Evolutionary conservation across 306 rosid genomes (phyloP).

Genomic region (Trichosanthes cucumerina): DNA sequence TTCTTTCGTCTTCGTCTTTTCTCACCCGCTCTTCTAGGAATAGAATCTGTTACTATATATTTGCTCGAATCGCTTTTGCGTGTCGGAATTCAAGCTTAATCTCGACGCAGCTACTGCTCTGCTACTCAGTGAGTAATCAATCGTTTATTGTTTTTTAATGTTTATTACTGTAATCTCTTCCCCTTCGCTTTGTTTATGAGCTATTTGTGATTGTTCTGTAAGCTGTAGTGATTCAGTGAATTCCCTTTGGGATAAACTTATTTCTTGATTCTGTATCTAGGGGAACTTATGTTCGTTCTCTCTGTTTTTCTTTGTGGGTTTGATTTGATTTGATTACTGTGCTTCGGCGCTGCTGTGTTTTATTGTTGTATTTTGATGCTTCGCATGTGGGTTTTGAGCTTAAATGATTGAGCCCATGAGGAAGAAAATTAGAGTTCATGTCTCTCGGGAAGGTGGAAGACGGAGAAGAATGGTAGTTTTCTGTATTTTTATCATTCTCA

Average conservation of each 20-base stretch:
- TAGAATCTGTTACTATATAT: neutral
- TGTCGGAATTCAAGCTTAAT: constrained; percentile 3
- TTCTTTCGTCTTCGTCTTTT: neutral
- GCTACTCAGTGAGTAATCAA: neutral
- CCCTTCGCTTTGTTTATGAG: neutral
- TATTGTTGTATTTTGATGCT: neutral
- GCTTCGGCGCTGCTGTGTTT: neutral
- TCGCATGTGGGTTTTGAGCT: neutral
- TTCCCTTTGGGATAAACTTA: neutral
- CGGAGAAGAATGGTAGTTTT: neutral
- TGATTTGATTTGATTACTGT: neutral
- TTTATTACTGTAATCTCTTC: neutral
- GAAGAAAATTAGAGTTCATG: neutral
- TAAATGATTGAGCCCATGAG: neutral
- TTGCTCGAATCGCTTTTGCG: neutral
- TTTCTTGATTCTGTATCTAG: neutral
- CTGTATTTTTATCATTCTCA: neutral
- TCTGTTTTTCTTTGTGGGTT: neutral
- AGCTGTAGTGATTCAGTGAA: neutral
- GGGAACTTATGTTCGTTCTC: neutral
- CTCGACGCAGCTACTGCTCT: neutral
- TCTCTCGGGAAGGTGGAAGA: neutral
- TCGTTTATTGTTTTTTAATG: neutral
- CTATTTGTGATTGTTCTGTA: neutral
- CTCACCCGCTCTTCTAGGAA: neutral